Evolutionary conservation across 169 alveolate species (phyloP).

Genomic region (Eimeria sp.): DNA sequence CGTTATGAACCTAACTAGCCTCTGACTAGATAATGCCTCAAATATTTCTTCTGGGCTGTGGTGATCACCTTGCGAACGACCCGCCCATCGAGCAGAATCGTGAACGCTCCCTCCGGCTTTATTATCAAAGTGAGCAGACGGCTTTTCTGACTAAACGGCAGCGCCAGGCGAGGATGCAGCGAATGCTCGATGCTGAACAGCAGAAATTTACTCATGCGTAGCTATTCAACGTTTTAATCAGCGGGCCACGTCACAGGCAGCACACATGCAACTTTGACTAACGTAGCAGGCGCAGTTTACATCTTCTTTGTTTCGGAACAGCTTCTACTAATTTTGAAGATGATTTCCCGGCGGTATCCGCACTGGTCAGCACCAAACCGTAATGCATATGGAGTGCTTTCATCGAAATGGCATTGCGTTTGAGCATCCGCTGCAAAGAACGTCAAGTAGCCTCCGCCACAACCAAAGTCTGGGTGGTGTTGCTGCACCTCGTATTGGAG

Average conservation of each 20-base stretch:
- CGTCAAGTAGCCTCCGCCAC: slow-evolving; percentile 64
- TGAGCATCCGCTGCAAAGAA: slow-evolving; percentile 41
- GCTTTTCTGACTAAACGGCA: slow-evolving; percentile 14
- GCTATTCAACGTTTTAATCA: not conserved
- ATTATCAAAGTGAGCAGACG: slow-evolving; percentile 16
- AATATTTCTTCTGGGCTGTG: not conserved
- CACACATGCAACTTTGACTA: not conserved
- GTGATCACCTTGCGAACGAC: slow-evolving; percentile 32
- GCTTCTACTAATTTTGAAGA: slow-evolving; percentile 4
- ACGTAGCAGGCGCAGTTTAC: not conserved
- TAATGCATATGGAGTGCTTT: slow-evolving; percentile 15
- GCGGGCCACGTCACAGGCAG: not conserved
- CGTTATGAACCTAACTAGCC: not conserved
- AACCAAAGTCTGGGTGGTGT: slow-evolving; percentile 12
- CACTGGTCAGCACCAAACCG: slow-evolving; percentile 64
- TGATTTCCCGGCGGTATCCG: slow-evolving; percentile 44
- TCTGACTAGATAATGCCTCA: not conserved
- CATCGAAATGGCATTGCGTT: slow-evolving; percentile 28
- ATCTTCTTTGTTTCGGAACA: not conserved
- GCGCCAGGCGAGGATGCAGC: slow-evolving; percentile 42
- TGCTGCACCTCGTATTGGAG: slow-evolving; percentile 61
- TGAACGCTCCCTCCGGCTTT: slow-evolving; percentile 52
- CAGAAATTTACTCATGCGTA: not conserved
- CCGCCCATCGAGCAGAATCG: slow-evolving; percentile 38
- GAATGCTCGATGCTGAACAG: slow-evolving; percentile 41